phyloP scores from a whole-genome alignment of 2,329 filamentous ascomycete species.

The Aspergillus texensis region DNA sequence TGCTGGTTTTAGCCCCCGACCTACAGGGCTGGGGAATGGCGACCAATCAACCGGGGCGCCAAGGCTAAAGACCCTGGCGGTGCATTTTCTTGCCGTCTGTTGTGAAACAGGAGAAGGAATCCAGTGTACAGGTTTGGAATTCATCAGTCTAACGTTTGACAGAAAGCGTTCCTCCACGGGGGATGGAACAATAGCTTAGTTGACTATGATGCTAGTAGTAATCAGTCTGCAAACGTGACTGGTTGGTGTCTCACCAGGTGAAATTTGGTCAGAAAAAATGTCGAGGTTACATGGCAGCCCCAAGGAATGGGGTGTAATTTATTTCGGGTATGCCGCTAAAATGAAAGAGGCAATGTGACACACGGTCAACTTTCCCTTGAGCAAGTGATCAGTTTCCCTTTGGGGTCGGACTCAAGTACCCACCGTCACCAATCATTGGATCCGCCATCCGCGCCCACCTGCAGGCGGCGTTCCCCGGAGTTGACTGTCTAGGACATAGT shows the following conservation, averaged over 20 bases:
- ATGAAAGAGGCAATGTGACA: constrained; percentile 3
- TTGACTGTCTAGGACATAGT: background rate
- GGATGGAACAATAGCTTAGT: background rate
- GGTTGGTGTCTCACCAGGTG: background rate
- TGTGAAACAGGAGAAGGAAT: constrained; percentile 6
- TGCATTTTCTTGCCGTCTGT: background rate
- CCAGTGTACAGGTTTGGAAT: background rate
- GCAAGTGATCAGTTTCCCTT: constrained; percentile 8
- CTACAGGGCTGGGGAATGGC: background rate
- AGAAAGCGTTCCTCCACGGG: background rate
- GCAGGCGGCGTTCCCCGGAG: constrained; percentile 2
- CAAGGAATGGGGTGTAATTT: background rate
- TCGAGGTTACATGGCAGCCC: background rate
- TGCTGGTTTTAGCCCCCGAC: background rate
- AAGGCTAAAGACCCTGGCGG: constrained; percentile 3
- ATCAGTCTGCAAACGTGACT: background rate
- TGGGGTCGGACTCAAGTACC: background rate
- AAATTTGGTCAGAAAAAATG: background rate
- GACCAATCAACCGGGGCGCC: background rate
- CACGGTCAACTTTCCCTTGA: background rate
- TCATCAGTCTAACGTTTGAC: background rate
- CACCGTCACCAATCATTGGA: background rate
- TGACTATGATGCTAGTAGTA: background rate
- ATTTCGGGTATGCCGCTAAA: background rate
- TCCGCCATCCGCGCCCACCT: background rate